Evolutionary conservation across 2,329 filamentous ascomycete genomes (phyloP), one percentile per base, ranked within the genome.

Genomic region (Ambrosiella beaveri): DNA sequence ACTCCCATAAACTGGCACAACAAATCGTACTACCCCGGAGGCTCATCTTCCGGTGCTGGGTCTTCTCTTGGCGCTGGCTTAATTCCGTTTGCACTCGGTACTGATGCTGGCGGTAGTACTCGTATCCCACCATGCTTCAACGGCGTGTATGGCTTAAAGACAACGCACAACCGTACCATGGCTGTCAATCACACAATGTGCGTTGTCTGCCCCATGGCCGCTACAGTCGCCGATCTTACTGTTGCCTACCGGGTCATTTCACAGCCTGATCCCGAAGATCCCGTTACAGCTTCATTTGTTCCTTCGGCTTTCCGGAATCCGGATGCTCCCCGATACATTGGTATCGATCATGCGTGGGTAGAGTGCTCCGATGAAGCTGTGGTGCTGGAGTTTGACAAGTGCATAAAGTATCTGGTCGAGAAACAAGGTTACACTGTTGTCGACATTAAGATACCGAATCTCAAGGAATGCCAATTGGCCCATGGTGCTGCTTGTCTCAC

Each of bases 161-260:
- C 87, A 0, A 83, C 80, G 0, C 85, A 93, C 66, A 79, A 84
- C 65, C 82, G 88, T 41, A 77, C 86, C 5, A 77, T 78, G 49
- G 74, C 70, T 59, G 74, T 75, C 68, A 73, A 72, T 64, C 75
- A 73, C 57, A 75, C 74, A 57, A 74, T 80, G 65, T 76, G 74
- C 58, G 84, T 93, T 13, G 73, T 79, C 6, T 87, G 88, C 0
- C 89, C 90, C 7, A 78, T 95, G 65, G 85, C 87, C 13, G 77
- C 80, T 53, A 91, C 78, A 57, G 86, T 86, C 62, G 74, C 82
- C 40, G 90, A 95, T 65, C 78, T 96, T 5, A 84, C 85, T 61
- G 75, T 89, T 56, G 84, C 86, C n/a, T 96, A 93, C 71, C 82
- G 86, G 54, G 68, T 86, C 64, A 88, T 94, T 77, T 78, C 86